phyloP scores from a whole-genome alignment of 441 rosid species.

The Croton laevigatus region DNA sequence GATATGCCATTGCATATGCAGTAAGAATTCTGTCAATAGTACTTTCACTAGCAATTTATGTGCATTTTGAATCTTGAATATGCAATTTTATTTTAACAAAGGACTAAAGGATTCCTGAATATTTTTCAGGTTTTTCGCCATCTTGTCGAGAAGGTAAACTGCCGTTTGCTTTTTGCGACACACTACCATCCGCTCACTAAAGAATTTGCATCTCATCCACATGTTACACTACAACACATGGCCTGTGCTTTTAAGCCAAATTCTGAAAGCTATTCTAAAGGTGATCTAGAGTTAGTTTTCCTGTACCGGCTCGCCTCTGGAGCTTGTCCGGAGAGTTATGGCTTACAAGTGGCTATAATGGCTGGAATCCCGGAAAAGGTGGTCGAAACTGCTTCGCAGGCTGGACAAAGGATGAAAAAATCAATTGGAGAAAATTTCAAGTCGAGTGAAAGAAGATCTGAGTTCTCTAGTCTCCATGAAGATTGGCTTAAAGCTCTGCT shows the following conservation, averaged over 20 bases:
- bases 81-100: background rate
- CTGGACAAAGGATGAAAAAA: constrained; percentile 62
- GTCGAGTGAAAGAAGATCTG: constrained; percentile 74
- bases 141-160: constrained; percentile 83
- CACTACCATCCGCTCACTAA: constrained; percentile 95
- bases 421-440: constrained; percentile 65
- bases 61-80: background rate
- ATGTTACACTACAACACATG: constrained; percentile 82
- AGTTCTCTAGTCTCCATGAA: constrained; percentile 89
- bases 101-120: background rate
- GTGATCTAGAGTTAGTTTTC: constrained; percentile 61
- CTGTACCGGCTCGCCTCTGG: constrained; percentile 78
- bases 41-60: background rate
- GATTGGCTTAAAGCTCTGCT: constrained; percentile 69
- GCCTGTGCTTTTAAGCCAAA: constrained; percentile 64
- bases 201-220: constrained; percentile 92
- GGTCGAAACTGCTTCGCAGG: constrained; percentile 63
- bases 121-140: constrained; percentile 75
- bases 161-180: constrained; percentile 87
- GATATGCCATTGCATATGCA: constrained; percentile 95
- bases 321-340: constrained; percentile 95
- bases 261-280: constrained; percentile 28
- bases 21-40: constrained; percentile 39
- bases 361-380: constrained; percentile 88
- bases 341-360: constrained; percentile 88